Evolutionary conservation across 2,329 filamentous ascomycete genomes (phyloP).

Genomic region (Xylaria sp.): DNA sequence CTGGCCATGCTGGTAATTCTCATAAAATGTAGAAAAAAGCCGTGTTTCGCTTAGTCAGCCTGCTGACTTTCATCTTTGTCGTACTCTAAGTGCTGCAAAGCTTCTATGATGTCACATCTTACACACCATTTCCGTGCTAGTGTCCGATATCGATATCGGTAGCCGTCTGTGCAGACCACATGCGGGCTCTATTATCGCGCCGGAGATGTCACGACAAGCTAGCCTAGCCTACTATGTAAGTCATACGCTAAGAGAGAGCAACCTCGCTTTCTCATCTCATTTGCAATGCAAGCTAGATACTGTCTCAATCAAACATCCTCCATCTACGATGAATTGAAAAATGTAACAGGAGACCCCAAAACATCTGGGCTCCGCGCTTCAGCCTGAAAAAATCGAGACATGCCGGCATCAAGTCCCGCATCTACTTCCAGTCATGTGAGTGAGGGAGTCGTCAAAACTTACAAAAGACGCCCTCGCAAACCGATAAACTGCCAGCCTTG

Average conservation of each 20-base stretch:
- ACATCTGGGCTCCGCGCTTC: background rate
- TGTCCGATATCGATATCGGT: no score
- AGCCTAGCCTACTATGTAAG: background rate
- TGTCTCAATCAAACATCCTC: background rate
- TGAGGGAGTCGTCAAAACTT: conserved; percentile 28
- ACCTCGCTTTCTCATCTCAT: conserved; percentile 1
- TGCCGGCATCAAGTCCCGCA: conserved; percentile 19
- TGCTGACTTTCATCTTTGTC: no score
- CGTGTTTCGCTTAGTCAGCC: no score
- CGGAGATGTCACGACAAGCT: background rate
- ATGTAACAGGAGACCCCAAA: conserved; percentile 7
- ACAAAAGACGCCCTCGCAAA: conserved; percentile 24
- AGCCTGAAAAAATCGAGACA: conserved; percentile 6
- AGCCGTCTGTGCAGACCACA: background rate
- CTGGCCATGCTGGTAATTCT: no score
- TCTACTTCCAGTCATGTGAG: conserved; percentile 13
- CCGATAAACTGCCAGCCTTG: conserved; percentile 32
- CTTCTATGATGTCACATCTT: no score
- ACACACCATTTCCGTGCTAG: no score
- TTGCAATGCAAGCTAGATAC: background rate
- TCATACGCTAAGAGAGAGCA: background rate
- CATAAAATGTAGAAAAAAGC: no score
- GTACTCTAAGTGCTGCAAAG: no score
- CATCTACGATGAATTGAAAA: background rate
- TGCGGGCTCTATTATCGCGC: background rate